Base-by-base conservation (phyloP, 2,329 filamentous ascomycete genomes). In the Pseudocercospora fuligena region DNA sequence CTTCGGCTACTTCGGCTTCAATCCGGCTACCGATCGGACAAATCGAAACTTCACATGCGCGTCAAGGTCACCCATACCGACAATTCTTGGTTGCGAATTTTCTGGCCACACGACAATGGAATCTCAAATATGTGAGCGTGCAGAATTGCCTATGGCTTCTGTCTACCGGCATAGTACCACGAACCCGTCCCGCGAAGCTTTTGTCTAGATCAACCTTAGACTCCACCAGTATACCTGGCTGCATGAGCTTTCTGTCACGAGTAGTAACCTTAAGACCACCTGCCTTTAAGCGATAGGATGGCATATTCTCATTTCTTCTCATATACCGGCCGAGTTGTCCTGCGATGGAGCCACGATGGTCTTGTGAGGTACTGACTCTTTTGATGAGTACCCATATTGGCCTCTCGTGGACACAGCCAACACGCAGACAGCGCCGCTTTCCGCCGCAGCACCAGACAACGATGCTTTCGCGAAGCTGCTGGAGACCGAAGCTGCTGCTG, bases 121-220 rank as follows among this genome's bases (percentile, higher is more conserved):
- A 49, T 14, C 19, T 49, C 46, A 14, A 49, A 4, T 23, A 14
- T 49, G 51, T 21, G 14, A 4, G 14, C 19, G 49, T 27, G 23
- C 49, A 27, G 23, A 12, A 27, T 23, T 53, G 23, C 14, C 21
- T 53, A 27, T 27, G 49, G 49, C 49, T 27, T 23, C 49, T 53
- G 23, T 23, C 49, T 59, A 5, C 57, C 57, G 57, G 57, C 33
- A 60, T 29, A 23, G 21, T 54, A 25, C 9, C 51, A 54, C 25
- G 25, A 54, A n/a, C 4, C 33, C 57, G 57, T 57, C 23, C 61
- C 65, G 61, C 46, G 65, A 63, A 66, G 65, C 65, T 66, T 62
- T 63, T 29, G 47, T 27, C 49, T 58, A 25, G 9, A n/a, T 9
- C 47, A 66, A 66, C 64, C 60, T 63, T 60, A 36, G n/a, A 3